Evolutionary conservation across 2,329 filamentous ascomycete genomes (phyloP), one percentile per base, ranked within the genome.

Genomic region (Penicillium corylophilum): DNA sequence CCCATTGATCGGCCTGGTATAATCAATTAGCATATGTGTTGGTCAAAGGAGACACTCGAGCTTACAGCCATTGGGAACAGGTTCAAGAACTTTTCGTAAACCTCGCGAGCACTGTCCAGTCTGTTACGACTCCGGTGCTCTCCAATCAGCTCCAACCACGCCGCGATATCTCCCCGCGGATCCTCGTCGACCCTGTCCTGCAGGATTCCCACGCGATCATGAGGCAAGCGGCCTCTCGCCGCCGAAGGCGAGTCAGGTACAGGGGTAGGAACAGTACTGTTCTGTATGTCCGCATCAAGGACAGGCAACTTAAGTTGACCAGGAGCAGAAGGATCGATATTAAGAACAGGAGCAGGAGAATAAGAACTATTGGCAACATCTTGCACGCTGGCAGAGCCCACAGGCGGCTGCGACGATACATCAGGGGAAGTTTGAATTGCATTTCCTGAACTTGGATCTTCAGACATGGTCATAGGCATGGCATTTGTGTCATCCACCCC

Each of bases 121-220:
- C 91, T 89, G 73, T 88, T 88, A 64, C 88, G 89, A 65, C 83
- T 86, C 62, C 87, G 87, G 71, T 96, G 84, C 69, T 96, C 90
- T 60, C 83, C 82, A 68, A 99, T 93, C 68, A 99, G 80, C 59
- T 83, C 82, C 64, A 95, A 77, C 94, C 94, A 99, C 28, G 93
- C 90, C 69, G 94, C 89, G 72, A 94, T 84, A 64, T 96, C 92
- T 66, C 93, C 94, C 64, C 90, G 88, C 15, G 93, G 89, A 68
- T 99, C 94, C 66, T 96, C 89, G 69, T 88, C 87, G 70, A 97
- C 88, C 67, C 93, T 86, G 70, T 94, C 89, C 77, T 99, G 93
- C 66, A 97, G 80, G 53, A 92, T 83, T 51, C 87, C 85, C 63
- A 93, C 80, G 59, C 82, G 83, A 73, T 95, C 88, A 74, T 87